These are phyloP conservation scores for Cystobasidium slooffiae DNA, from an alignment of 1,284 basidiomycete species.

Conservation along the genomic window DNA sequence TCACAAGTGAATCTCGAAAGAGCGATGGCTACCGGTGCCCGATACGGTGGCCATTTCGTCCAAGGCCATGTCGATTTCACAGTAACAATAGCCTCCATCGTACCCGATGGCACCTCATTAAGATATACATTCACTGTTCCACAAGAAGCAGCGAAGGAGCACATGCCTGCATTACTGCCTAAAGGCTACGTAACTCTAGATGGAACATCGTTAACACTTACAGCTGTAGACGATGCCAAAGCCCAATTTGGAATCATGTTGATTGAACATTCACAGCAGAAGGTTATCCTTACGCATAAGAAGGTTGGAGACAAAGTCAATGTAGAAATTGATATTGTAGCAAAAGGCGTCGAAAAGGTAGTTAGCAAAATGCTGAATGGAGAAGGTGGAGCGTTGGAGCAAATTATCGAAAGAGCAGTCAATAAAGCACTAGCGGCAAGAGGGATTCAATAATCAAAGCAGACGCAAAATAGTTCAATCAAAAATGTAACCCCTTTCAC, in stretches of 20 bases:
- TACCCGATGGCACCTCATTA: conserved; percentile 83
- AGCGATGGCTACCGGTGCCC: conserved; percentile 86
- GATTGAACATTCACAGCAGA: conserved; percentile 89
- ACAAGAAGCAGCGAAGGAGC: conserved; percentile 63
- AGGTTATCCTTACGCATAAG: conserved; percentile 82
- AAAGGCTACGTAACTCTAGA: conserved; percentile 97
- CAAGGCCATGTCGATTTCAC: conserved; percentile 97
- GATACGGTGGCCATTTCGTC: conserved; percentile 97
- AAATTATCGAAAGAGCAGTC: conserved; percentile 32
- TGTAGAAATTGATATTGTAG: conserved; percentile 91
- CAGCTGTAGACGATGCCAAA: conserved; percentile 72
- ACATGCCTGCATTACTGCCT: conserved; percentile 78
- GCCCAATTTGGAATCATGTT: conserved; percentile 90
- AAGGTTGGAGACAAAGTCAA: conserved; percentile 80
- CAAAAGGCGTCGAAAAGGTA: conserved; percentile 82
- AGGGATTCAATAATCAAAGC: conserved; percentile 4
- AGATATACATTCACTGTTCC: conserved; percentile 78
- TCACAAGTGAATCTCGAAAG: conserved; percentile 90
- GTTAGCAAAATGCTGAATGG: conserved; percentile 73
- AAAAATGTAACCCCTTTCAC: too few species aligned
- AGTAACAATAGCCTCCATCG: conserved; percentile 70
- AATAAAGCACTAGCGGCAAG: conserved; percentile 28
- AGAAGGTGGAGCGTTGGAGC: conserved; percentile 52
- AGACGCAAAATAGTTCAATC: neutral
- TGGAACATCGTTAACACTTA: conserved; percentile 90